Percentiles rank a stretch among this genome's conserved stretches.
These are phyloP conservation scores for Cupressus sempervirens DNA, from an alignment of 75 land plant species.

Conservation along the genomic window DNA sequence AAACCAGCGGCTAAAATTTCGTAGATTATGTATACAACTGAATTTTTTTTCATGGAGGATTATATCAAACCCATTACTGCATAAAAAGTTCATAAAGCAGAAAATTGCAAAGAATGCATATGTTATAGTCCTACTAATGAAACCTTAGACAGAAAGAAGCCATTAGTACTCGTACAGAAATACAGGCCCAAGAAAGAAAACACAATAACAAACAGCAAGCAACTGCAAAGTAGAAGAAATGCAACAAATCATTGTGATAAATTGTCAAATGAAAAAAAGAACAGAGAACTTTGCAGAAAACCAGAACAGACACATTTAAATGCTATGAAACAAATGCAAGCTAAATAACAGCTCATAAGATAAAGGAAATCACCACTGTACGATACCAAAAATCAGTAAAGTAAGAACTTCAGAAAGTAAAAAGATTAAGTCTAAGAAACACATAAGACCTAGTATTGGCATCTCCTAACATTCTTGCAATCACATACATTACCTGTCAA, in stretches of 20 bases:
- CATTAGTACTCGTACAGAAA: neutral
- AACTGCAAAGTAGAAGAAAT: neutral
- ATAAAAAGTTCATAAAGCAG: neutral
- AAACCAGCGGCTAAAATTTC: neutral
- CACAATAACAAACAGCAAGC: neutral
- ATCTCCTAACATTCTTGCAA: neutral
- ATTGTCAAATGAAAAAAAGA: neutral
- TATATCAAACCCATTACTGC: neutral
- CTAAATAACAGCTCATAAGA: neutral
- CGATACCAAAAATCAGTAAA: neutral
- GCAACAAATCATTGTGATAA: neutral
- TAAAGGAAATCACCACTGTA: neutral
- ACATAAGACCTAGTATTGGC: neutral
- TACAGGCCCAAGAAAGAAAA: neutral
- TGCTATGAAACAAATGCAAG: neutral
- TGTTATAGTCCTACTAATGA: neutral
- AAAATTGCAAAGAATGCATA: neutral
- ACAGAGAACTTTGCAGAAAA: neutral
- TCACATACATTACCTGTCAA: conserved; percentile 57
- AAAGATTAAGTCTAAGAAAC: neutral
- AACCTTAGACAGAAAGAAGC: neutral
- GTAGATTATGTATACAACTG: neutral
- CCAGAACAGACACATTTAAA: neutral
- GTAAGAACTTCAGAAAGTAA: neutral
- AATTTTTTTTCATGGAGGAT: neutral